Conservation (phyloP, 2,329 filamentous ascomycete species). For the Arthrobotrys musiformis region DNA sequence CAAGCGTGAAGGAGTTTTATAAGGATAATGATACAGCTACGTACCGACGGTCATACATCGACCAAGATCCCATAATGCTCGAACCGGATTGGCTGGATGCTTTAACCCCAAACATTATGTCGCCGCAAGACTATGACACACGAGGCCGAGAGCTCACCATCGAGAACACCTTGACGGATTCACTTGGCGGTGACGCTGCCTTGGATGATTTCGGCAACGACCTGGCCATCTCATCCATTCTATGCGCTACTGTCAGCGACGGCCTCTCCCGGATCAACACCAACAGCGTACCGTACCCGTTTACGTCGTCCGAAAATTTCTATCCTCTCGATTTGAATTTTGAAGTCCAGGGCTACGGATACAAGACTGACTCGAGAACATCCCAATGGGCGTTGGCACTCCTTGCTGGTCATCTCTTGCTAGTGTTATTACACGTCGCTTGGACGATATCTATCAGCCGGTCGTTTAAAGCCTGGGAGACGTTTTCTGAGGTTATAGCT, state of each 20-base stretch:
- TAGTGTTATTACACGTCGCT: neutral
- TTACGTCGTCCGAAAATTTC: neutral
- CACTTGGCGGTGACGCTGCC: neutral
- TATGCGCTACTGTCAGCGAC: constrained; percentile 1
- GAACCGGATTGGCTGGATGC: constrained; percentile 1
- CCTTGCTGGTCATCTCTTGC: neutral
- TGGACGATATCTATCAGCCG: neutral
- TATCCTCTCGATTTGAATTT: neutral
- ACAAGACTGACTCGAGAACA: constrained; percentile 8
- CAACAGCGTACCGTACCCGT: neutral
- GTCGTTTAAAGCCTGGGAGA: constrained; percentile 2
- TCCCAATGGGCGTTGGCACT: constrained; percentile 4
- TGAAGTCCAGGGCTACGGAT: constrained; percentile 5
- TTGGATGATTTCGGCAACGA: neutral
- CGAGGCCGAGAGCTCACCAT: neutral
- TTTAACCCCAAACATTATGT: neutral
- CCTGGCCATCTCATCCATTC: neutral
- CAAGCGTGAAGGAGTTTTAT: neutral
- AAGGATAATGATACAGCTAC: neutral
- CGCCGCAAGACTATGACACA: neutral
- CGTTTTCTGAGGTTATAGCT: constrained; percentile 4
- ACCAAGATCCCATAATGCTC: neutral
- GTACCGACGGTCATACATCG: neutral
- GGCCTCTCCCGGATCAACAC: constrained; percentile 2
- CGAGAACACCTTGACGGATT: neutral